Conservation (phyloP, 2,329 filamentous ascomycete genomes). For the Diaporthe nobilis region DNA sequence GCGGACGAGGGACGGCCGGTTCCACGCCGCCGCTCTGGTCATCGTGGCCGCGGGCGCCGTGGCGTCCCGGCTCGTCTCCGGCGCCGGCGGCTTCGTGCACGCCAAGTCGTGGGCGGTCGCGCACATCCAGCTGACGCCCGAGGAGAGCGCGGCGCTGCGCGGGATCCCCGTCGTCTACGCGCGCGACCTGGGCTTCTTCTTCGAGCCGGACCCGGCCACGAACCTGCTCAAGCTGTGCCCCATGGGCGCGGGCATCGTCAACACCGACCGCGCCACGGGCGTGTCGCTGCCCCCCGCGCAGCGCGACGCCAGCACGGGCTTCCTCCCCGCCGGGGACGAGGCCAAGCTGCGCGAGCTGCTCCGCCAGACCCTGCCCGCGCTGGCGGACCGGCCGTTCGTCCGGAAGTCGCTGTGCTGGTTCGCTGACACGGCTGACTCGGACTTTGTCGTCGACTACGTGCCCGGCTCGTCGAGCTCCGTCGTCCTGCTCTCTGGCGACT, state of each 20-base stretch:
- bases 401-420: constrained; percentile 74
- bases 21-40: constrained; percentile 54
- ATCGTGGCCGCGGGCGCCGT: constrained; percentile 68
- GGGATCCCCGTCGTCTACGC: constrained; percentile 73
- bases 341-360: constrained; percentile 64
- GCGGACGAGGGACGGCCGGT: constrained; percentile 46
- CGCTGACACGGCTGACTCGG: constrained; percentile 71
- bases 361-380: constrained; percentile 63
- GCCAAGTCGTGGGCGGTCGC: constrained; percentile 73
- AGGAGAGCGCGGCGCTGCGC: constrained; percentile 66
- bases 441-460: constrained; percentile 73
- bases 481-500: constrained; percentile 67
- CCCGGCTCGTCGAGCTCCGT: constrained; percentile 64
- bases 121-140: constrained; percentile 69
- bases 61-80: constrained; percentile 61
- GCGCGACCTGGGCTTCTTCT: constrained; percentile 75
- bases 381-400: constrained; percentile 70
- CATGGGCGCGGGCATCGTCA: constrained; percentile 69
- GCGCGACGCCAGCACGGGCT: constrained; percentile 54
- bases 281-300: constrained; percentile 55
- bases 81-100: constrained; percentile 63
- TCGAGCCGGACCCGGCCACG: constrained; percentile 73
- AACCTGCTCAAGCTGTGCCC: constrained; percentile 73
- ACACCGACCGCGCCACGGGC: constrained; percentile 52
- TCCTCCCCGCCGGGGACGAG: constrained; percentile 69